Evolutionary conservation across 2,329 filamentous ascomycete genomes (phyloP).

Genomic region (Penicillium brasilianum): DNA sequence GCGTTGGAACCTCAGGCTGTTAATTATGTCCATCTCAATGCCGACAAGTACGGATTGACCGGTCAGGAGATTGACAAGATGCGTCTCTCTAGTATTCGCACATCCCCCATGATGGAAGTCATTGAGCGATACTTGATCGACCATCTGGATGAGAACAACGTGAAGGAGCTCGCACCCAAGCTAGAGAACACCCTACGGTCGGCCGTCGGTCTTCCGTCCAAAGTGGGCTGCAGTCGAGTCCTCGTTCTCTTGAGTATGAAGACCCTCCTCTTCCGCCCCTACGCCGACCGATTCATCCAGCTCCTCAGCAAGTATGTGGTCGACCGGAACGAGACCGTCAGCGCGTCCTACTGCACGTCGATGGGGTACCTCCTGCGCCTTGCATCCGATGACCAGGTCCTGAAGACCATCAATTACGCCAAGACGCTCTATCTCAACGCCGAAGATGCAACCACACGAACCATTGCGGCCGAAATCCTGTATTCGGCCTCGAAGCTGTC

Average conservation of each 20-base stretch:
- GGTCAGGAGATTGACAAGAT: constrained; percentile 89
- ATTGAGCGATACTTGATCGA: constrained; percentile 84
- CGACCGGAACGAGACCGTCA: constrained; percentile 93
- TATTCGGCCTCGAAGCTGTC: constrained; percentile 83
- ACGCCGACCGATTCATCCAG: constrained; percentile 76
- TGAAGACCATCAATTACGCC: constrained; percentile 60
- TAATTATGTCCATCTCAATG: constrained; percentile 91
- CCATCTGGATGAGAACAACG: constrained; percentile 76
- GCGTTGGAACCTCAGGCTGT: constrained; percentile 86
- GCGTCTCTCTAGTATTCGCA: constrained; percentile 78
- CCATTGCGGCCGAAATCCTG: constrained; percentile 81
- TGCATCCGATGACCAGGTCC: constrained; percentile 63
- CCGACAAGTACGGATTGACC: constrained; percentile 79
- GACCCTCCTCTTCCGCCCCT: constrained; percentile 72
- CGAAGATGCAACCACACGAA: constrained; percentile 75
- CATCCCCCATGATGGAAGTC: constrained; percentile 88
- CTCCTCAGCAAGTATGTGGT: constrained; percentile 80
- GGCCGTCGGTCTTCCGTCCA: constrained; percentile 88
- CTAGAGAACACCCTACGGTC: constrained; percentile 81
- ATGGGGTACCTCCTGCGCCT: constrained; percentile 80
- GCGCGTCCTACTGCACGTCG: constrained; percentile 82
- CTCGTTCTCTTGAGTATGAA: constrained; percentile 84
- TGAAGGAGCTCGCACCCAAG: constrained; percentile 72
- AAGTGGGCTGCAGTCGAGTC: constrained; percentile 86
- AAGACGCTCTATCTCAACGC: constrained; percentile 78